Percentiles rank a stretch among this genome's conserved stretches.
phyloP scores from a whole-genome alignment of 805 yeast species.

The Peterozyma toletana region DNA sequence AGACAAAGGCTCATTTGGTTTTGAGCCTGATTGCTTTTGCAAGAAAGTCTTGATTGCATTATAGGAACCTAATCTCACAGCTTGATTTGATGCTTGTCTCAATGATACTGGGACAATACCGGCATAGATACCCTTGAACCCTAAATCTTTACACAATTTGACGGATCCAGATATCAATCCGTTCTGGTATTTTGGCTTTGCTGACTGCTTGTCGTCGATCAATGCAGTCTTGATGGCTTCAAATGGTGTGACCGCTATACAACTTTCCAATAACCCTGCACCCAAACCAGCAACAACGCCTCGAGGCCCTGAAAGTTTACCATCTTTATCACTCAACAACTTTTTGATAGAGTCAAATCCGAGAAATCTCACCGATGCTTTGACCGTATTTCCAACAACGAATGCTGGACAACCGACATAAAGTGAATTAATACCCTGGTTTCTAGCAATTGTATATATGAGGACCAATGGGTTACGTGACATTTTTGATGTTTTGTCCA shows the following conservation, averaged over 20 bases:
- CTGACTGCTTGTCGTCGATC: slow-evolving; percentile 83
- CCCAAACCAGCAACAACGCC: slow-evolving; percentile 97
- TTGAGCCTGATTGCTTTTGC: slow-evolving; percentile 61
- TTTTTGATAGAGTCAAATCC: slow-evolving; percentile 88
- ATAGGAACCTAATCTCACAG: slow-evolving; percentile 90
- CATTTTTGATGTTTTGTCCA: slow-evolving; percentile 52
- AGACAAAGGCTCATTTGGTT: slow-evolving; percentile 67
- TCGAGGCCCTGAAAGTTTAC: slow-evolving; percentile 80
- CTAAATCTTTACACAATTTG: slow-evolving; percentile 65
- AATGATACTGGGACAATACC: slow-evolving; percentile 90
- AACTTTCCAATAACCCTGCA: slow-evolving; percentile 89
- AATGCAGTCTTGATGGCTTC: slow-evolving; percentile 95
- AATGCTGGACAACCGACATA: slow-evolving; percentile 97
- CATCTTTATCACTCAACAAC: slow-evolving; percentile 71
- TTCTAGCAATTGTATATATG: slow-evolving; percentile 64
- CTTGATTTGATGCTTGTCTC: slow-evolving; percentile 94
- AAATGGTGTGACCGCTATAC: slow-evolving; percentile 92
- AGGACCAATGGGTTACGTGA: slow-evolving; percentile 82
- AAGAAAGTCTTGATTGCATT: slow-evolving; percentile 76
- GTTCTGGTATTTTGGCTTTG: slow-evolving; percentile 69
- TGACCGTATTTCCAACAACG: slow-evolving; percentile 91
- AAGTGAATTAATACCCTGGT: slow-evolving; percentile 72
- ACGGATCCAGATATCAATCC: slow-evolving; percentile 57
- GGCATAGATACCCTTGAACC: slow-evolving; percentile 76
- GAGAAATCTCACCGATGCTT: slow-evolving; percentile 90